Evolutionary conservation across 345 rosid genomes (phyloP).

Genomic region (Rhodamnia argentea): DNA sequence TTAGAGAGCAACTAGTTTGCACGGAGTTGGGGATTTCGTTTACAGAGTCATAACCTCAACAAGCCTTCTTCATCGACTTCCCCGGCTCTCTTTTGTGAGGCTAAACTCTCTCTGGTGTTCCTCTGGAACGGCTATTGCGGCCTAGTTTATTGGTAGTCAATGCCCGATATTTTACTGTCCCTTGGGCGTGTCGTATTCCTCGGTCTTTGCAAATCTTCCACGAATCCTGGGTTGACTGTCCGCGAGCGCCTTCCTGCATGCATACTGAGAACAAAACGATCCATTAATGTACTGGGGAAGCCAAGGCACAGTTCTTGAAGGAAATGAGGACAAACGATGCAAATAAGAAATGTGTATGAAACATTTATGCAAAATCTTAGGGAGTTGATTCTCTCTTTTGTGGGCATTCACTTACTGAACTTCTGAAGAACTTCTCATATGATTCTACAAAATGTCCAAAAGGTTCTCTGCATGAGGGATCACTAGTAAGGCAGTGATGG

Average conservation of each 20-base stretch:
- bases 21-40: neutral
- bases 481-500: neutral
- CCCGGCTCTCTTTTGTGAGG: neutral
- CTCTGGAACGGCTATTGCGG: neutral
- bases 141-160: neutral
- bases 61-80: neutral
- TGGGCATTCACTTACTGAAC: neutral
- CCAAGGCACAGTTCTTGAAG: neutral
- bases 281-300: neutral
- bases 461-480: neutral
- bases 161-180: conserved; percentile 12
- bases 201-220: conserved; percentile 95
- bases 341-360: neutral
- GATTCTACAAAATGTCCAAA: neutral
- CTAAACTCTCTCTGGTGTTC: neutral
- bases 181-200: conserved; percentile 39
- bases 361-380: neutral
- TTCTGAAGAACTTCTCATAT: neutral
- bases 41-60: neutral
- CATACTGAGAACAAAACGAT: conserved; percentile 47
- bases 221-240: conserved; percentile 97
- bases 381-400: neutral
- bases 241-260: conserved; percentile 98
- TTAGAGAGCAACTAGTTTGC: neutral
- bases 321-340: neutral